These are phyloP conservation scores for Coffea eugenioides DNA, from an alignment of 257 asterid species.

Conservation along the genomic window DNA sequence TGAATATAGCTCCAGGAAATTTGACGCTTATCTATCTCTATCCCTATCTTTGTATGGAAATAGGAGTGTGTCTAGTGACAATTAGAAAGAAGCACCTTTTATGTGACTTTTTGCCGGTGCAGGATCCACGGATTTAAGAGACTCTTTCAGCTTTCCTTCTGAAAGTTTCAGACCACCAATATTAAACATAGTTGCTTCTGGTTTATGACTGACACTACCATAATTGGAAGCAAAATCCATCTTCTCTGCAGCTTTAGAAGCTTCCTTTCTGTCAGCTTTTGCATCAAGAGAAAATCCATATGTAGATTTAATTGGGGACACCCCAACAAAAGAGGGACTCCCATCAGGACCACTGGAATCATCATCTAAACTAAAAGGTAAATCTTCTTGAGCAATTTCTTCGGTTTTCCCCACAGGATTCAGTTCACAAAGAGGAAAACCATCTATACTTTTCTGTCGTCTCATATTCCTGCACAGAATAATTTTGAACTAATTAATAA, in stretches of 20 bases:
- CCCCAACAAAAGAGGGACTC: conserved; percentile 50
- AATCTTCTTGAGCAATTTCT: conserved; percentile 61
- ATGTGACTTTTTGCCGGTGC: conserved; percentile 35
- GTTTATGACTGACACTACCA: conserved; percentile 30
- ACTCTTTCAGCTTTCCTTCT: conserved; percentile 53
- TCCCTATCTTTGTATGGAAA: not conserved
- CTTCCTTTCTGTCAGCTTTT: conserved; percentile 43
- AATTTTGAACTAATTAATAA: conserved; percentile 3
- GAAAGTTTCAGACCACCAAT: conserved; percentile 41
- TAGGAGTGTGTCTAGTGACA: not conserved
- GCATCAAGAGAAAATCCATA: conserved; percentile 64
- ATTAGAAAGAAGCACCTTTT: conserved; percentile 47
- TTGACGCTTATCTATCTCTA: not conserved
- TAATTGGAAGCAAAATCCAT: conserved; percentile 29
- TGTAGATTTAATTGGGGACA: conserved; percentile 43
- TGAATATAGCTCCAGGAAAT: conserved; percentile 7
- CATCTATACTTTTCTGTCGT: conserved; percentile 42
- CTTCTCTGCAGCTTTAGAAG: conserved; percentile 34
- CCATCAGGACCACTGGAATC: conserved; percentile 53
- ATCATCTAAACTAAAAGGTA: conserved; percentile 68
- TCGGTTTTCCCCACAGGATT: conserved; percentile 33
- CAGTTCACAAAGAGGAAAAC: conserved; percentile 42
- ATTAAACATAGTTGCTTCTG: conserved; percentile 31
- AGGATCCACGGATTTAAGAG: conserved; percentile 40
- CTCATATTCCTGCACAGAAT: conserved; percentile 44